Percentiles rank a stretch among this genome's conserved stretches.
Conservation (phyloP, 192 early-diverging fungal species). For the Chytriomyces sp. region DNA sequence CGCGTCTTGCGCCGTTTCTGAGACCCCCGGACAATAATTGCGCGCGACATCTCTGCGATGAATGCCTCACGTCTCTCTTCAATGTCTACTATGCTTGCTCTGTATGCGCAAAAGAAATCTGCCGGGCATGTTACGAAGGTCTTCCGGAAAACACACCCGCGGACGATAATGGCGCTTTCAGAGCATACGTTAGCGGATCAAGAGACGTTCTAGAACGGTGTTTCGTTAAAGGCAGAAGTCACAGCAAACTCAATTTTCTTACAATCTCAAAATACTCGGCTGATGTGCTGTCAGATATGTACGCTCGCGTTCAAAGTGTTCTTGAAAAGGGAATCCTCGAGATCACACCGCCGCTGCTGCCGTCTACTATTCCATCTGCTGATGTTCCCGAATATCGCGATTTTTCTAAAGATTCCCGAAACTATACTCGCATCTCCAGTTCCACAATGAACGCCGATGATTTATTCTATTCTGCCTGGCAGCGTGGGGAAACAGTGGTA, state of each 20-base stretch:
- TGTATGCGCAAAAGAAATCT: slow-evolving; percentile 50
- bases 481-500: slow-evolving; percentile 36
- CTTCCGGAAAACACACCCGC: neutral
- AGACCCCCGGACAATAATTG: neutral
- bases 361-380: no score
- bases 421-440: neutral
- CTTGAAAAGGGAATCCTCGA: no score
- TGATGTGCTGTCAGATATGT: no score
- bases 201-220: no score
- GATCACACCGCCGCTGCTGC: no score
- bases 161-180: slow-evolving; percentile 35
- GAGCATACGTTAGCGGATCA: neutral
- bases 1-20: neutral
- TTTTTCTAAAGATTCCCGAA: neutral
- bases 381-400: neutral
- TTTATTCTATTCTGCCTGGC: slow-evolving; percentile 43
- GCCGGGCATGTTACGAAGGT: slow-evolving; percentile 48
- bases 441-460: neutral
- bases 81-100: slow-evolving; percentile 50
- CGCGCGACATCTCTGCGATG: slow-evolving; percentile 56
- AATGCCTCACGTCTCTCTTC: slow-evolving; percentile 54
- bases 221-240: no score
- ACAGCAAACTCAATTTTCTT: no score
- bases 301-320: no score
- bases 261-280: no score